Percentiles rank a stretch among this genome's conserved stretches.
phyloP scores from a whole-genome alignment of 2,329 filamentous ascomycete genomes.

The Sporothrix euskadiensis region DNA sequence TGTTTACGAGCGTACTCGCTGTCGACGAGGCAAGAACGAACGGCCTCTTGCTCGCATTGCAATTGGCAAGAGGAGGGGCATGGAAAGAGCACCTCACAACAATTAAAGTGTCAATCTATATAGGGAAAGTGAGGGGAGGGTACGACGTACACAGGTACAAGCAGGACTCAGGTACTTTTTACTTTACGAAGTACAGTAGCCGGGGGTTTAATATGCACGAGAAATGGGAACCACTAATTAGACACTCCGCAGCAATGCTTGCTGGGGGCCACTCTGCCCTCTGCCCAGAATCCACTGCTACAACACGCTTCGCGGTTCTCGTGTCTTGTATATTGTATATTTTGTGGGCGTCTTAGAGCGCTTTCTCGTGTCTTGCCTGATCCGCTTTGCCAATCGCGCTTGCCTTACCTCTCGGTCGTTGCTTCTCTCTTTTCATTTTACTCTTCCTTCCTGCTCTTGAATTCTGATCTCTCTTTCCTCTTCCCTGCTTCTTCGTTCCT shows the following conservation, averaged over 20 bases:
- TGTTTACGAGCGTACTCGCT: too few species aligned
- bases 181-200: background rate
- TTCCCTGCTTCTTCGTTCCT: conserved; percentile 24
- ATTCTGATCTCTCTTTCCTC: conserved; percentile 10
- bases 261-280: background rate
- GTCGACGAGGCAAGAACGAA: background rate
- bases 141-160: background rate
- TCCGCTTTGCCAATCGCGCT: conserved; percentile 24
- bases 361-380: conserved; percentile 32
- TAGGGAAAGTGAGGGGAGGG: conserved; percentile 15
- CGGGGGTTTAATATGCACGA: conserved; percentile 27
- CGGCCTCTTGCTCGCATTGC: background rate
- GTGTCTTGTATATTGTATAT: conserved; percentile 32
- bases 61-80: conserved; percentile 3
- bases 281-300: conserved; percentile 24
- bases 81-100: background rate
- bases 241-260: conserved; percentile 19
- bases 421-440: conserved; percentile 7
- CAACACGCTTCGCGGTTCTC: conserved; percentile 34
- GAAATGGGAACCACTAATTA: conserved; percentile 29
- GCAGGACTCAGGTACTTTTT: background rate
- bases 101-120: background rate
- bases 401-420: conserved; percentile 22
- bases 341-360: conserved; percentile 28
- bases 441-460: conserved; percentile 10